These are phyloP conservation scores for Nannizziopsis barbatae DNA, from an alignment of 2,329 filamentous ascomycete genomes.

Conservation along the genomic window DNA sequence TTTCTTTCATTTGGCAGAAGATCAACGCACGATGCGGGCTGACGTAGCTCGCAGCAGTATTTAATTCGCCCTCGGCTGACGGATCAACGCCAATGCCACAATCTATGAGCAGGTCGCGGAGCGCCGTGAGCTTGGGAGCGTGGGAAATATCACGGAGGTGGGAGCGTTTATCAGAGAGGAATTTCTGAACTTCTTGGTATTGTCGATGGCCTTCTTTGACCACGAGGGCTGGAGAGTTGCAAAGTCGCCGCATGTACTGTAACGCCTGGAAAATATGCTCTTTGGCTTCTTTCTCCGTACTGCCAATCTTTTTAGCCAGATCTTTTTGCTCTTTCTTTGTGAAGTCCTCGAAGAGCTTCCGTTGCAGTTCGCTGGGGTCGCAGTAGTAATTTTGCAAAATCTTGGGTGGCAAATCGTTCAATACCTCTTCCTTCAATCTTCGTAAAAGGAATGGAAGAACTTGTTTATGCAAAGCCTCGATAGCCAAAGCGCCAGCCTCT, in stretches of 20 bases:
- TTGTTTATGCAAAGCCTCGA: constrained; percentile 97
- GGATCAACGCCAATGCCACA: constrained; percentile 83
- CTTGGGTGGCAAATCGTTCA: constrained; percentile 93
- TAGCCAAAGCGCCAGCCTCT: constrained; percentile 87
- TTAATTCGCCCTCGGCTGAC: constrained; percentile 47
- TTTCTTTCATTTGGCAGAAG: constrained; percentile 99
- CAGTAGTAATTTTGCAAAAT: constrained; percentile 99
- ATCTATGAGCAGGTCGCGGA: constrained; percentile 90
- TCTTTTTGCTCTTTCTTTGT: constrained; percentile 85
- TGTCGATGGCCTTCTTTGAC: constrained; percentile 88
- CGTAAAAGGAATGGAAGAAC: constrained; percentile 92
- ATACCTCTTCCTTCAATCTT: constrained; percentile 91
- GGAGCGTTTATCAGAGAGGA: constrained; percentile 67
- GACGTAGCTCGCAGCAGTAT: constrained; percentile 62
- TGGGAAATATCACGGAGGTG: constrained; percentile 74
- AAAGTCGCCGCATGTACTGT: constrained; percentile 98
- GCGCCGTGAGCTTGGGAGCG: constrained; percentile 81
- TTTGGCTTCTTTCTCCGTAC: constrained; percentile 83
- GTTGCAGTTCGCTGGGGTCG: constrained; percentile 87
- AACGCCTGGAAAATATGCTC: constrained; percentile 98
- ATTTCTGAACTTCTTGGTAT: constrained; percentile 75
- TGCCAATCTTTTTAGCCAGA: constrained; percentile 69
- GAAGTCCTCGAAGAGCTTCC: constrained; percentile 93
- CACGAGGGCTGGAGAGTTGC: constrained; percentile 91
- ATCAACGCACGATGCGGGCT: constrained; percentile 91